A percentile compares a stretch with the other conserved stretches of the same genome.
These are phyloP conservation scores for Ogataea minuta DNA, from an alignment of 805 yeast genomes.

Conservation along the genomic window DNA sequence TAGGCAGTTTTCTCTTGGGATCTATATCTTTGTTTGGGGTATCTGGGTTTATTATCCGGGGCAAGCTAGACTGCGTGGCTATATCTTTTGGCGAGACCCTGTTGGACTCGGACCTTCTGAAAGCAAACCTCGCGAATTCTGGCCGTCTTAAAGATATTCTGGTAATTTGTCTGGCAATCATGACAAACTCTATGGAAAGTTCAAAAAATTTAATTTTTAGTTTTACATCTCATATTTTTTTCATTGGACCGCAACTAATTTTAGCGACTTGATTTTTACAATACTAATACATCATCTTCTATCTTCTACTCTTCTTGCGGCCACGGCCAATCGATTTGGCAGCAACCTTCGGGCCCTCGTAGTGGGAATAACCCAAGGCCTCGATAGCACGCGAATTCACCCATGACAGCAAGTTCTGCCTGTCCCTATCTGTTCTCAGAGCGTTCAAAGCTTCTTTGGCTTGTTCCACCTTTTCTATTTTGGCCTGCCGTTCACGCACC, in stretches of 20 bases:
- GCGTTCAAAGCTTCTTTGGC: conserved; percentile 32
- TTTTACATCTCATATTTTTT: conserved; percentile 8
- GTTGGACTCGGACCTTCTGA: conserved; percentile 11
- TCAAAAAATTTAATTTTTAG: conserved; percentile 8
- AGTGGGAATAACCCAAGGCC: conserved; percentile 48
- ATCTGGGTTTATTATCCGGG: conserved; percentile 35
- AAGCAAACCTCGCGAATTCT: not conserved
- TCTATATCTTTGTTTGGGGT: conserved; percentile 36
- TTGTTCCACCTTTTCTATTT: conserved; percentile 24
- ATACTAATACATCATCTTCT: conserved; percentile 10
- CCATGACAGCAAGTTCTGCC: conserved; percentile 55
- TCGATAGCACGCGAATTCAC: conserved; percentile 58
- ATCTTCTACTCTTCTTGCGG: conserved; percentile 20
- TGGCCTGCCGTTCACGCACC: conserved; percentile 33
- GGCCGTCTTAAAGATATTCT: not conserved
- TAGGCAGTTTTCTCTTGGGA: conserved; percentile 32
- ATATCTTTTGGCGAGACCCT: conserved; percentile 27
- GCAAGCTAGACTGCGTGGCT: conserved; percentile 34
- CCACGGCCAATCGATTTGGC: conserved; percentile 17
- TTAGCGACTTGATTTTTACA: conserved; percentile 2
- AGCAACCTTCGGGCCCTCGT: conserved; percentile 44
- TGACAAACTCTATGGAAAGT: not conserved
- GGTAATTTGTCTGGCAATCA: conserved; percentile 11
- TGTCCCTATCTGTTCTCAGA: conserved; percentile 40
- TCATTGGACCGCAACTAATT: conserved; percentile 13